Base-by-base conservation (phyloP, 768 basidiomycete species). In the Agrocybe praecox region DNA sequence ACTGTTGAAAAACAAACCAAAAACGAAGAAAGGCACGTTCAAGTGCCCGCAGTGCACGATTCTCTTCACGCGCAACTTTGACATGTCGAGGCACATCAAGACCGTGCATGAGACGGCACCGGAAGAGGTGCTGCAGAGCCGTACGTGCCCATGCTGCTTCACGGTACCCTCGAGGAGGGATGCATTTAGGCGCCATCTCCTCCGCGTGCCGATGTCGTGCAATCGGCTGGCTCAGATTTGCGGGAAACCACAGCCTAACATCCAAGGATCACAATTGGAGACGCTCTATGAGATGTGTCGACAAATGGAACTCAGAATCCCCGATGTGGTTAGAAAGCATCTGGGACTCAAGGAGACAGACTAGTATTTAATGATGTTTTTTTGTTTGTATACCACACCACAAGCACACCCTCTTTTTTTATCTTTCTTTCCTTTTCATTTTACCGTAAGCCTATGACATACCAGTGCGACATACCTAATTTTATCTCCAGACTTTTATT, bases 31-130 rank as follows among this genome's bases (percentile, higher is more conserved):
- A 52, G 53, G 26, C 11, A 24, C 21, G 18, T 60, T 60, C 43
- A 22, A 43, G 19, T 66, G 65, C 55, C 14, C 48, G 10, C 47
- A 53, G 3, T 68, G 67, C 46, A 14, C 45, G n/a, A 53, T 46
- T 15, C 46, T 34, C 1, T 68, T 68, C 46, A 64, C 62, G 22
- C 63, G 67, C 9, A 58, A 56, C 18, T 64, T 52, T 42, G 65
- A 66, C 46, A 45, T 60, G 54, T n/a, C 42, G 49, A 58, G 65
- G 26, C 65, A 66, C 49, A 59, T 59, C 14, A 54, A 56, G 23
- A 55, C 26, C 21, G 47, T 59, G n/a, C 65, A 66, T 43, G 55
- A 58, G 48, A 42, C 24, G n/a, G 55, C 19, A 40, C 52, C 32
- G 6, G n/a, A 42, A 17, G 55, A 54, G n/a, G 53, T 33, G 1